phyloP scores from a whole-genome alignment of 257 asterid genomes.

The Solanum megistacrolobum region DNA sequence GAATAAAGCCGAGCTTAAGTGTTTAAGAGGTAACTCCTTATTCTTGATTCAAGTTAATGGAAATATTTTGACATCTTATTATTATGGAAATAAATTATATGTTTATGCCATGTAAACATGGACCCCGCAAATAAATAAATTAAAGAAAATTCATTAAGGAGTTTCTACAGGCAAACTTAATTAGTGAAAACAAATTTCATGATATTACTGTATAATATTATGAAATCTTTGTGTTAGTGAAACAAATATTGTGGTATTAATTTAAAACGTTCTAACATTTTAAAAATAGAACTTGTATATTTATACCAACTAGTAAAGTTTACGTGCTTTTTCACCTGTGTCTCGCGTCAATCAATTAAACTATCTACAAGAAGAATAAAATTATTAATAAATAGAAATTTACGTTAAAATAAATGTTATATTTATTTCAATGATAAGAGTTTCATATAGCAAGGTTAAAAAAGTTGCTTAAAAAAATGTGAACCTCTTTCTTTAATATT shows the following conservation, averaged over 20 bases:
- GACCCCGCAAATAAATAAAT: not conserved
- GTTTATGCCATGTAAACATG: not conserved
- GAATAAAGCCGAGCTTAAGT: conserved; percentile 58
- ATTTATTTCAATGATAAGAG: no score
- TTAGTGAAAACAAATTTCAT: not conserved
- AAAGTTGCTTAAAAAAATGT: not conserved
- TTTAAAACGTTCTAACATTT: not conserved
- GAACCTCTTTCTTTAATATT: not conserved
- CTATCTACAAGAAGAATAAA: not conserved
- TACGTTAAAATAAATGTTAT: not conserved
- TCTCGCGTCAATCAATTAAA: not conserved
- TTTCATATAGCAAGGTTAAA: not conserved
- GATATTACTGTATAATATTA: not conserved
- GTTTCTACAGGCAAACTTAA: not conserved
- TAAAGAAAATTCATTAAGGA: not conserved
- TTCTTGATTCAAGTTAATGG: not conserved
- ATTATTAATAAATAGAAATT: not conserved
- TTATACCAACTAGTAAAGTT: not conserved
- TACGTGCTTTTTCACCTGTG: not conserved
- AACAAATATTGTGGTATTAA: not conserved
- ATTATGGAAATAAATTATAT: not conserved
- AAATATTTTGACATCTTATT: not conserved
- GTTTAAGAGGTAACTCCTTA: conserved; percentile 47
- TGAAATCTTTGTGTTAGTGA: not conserved
- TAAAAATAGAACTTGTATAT: not conserved